A percentile compares a stretch with the other conserved stretches of the same genome.
Evolutionary conservation across 2,329 filamentous ascomycete species (phyloP).

Genomic region (Aspergillus transmontanensis): DNA sequence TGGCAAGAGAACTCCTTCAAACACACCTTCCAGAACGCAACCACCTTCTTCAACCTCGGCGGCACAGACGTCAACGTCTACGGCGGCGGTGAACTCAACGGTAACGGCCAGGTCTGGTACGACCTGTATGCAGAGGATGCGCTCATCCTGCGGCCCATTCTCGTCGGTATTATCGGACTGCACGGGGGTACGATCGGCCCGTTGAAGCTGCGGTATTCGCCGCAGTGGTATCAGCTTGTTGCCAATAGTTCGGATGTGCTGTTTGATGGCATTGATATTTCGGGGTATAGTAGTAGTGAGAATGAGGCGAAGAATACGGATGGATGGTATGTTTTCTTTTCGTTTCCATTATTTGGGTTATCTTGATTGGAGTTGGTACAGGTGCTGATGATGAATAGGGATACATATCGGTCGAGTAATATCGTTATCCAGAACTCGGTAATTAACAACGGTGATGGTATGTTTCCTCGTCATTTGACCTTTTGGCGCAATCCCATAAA

Average conservation of each 20-base stretch:
- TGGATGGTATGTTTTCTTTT: conserved; percentile 45
- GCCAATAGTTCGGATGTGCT: conserved; percentile 67
- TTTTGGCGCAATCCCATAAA: no score
- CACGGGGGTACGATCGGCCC: conserved; percentile 61
- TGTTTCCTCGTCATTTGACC: background rate
- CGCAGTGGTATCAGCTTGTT: conserved; percentile 66
- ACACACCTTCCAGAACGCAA: conserved; percentile 67
- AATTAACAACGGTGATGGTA: conserved; percentile 65
- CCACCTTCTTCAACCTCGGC: conserved; percentile 68
- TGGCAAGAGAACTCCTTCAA: conserved; percentile 68
- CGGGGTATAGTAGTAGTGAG: conserved; percentile 54
- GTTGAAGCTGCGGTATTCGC: conserved; percentile 62
- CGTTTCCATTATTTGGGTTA: background rate
- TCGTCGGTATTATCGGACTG: conserved; percentile 60
- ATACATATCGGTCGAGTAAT: conserved; percentile 57
- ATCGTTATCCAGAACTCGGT: conserved; percentile 69
- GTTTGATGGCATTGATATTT: conserved; percentile 64
- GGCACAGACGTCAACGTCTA: conserved; percentile 69
- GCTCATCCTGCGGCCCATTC: conserved; percentile 60
- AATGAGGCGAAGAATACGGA: conserved; percentile 68
- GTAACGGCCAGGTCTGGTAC: conserved; percentile 68
- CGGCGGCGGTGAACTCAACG: conserved; percentile 64
- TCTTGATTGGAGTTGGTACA: no score
- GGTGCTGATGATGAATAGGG: conserved; percentile 22
- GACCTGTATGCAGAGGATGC: conserved; percentile 61